Percentiles rank a stretch among this genome's conserved stretches.
phyloP scores from a whole-genome alignment of 805 yeast species.

The Candida takata region DNA sequence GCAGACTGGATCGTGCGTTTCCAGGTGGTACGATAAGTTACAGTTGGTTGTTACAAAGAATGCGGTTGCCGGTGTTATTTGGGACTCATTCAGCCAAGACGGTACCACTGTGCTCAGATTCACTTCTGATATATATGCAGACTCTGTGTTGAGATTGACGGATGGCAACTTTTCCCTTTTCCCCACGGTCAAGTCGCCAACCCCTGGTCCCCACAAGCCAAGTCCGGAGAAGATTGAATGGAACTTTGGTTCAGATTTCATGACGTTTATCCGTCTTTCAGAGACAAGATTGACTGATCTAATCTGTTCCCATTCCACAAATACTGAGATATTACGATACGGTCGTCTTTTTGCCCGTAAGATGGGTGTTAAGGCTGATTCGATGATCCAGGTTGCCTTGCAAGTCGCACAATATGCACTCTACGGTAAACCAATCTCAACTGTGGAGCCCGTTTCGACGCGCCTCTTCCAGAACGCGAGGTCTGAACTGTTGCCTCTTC shows the following conservation, averaged over 20 bases:
- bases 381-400: slow-evolving; percentile 82
- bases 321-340: slow-evolving; percentile 65
- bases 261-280: slow-evolving; percentile 59
- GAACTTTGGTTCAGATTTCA: slow-evolving; percentile 30
- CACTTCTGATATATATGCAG: slow-evolving; percentile 86
- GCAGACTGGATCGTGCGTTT: slow-evolving; percentile 88
- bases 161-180: slow-evolving; percentile 47
- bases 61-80: slow-evolving; percentile 84
- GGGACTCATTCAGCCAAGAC: slow-evolving; percentile 88
- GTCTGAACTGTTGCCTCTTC: slow-evolving; percentile 63
- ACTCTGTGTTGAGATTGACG: slow-evolving; percentile 66
- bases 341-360: slow-evolving; percentile 73
- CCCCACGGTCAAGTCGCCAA: slow-evolving; percentile 26
- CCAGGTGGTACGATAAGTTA: slow-evolving; percentile 85
- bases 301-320: slow-evolving; percentile 72
- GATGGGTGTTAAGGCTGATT: slow-evolving; percentile 82
- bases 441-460: slow-evolving; percentile 85
- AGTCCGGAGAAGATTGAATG: slow-evolving; percentile 26
- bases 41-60: slow-evolving; percentile 80
- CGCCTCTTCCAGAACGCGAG: slow-evolving; percentile 61
- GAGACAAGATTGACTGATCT: slow-evolving; percentile 85
- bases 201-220: slow-evolving; percentile 11
- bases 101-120: slow-evolving; percentile 87
- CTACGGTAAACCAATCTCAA: slow-evolving; percentile 83
- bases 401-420: slow-evolving; percentile 88